Evolutionary conservation across 208 protist genomes (phyloP).

Genomic region (Leishmania mexicana): DNA sequence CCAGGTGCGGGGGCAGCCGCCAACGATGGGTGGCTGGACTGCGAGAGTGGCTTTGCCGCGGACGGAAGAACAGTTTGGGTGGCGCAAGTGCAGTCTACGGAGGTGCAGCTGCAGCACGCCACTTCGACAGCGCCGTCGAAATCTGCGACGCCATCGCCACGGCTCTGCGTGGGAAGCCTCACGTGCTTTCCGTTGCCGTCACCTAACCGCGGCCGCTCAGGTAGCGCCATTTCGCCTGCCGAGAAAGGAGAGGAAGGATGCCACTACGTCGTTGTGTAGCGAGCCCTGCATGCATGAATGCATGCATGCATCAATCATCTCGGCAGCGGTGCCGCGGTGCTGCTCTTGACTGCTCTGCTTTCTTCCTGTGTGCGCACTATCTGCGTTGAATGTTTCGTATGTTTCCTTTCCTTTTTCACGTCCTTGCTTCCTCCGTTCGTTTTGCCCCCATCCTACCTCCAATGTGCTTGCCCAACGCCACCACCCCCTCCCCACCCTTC

Average conservation of each 20-base stretch:
- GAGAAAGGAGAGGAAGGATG: slow-evolving; percentile 4
- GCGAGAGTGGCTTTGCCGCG: slow-evolving; percentile 15
- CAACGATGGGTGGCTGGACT: slow-evolving; percentile 15
- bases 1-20: neutral
- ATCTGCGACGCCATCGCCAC: neutral
- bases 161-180: slow-evolving; percentile 19
- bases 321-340: neutral
- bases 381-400: neutral
- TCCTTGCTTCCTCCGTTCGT: neutral
- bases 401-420: neutral
- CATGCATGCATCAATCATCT: neutral
- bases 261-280: slow-evolving; percentile 11
- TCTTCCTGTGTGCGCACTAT: neutral
- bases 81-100: slow-evolving; percentile 23
- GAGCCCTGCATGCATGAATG: neutral
- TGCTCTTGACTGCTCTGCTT: neutral
- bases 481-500: neutral
- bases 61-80: slow-evolving; percentile 31
- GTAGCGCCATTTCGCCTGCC: neutral
- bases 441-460: neutral
- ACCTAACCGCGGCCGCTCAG: neutral
- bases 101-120: slow-evolving; percentile 10
- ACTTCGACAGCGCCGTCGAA: neutral
- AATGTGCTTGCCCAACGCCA: neutral
- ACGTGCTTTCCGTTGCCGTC: slow-evolving; percentile 10